phyloP scores from a whole-genome alignment of 1,284 basidiomycete species.

The Trichosporon asahii region DNA sequence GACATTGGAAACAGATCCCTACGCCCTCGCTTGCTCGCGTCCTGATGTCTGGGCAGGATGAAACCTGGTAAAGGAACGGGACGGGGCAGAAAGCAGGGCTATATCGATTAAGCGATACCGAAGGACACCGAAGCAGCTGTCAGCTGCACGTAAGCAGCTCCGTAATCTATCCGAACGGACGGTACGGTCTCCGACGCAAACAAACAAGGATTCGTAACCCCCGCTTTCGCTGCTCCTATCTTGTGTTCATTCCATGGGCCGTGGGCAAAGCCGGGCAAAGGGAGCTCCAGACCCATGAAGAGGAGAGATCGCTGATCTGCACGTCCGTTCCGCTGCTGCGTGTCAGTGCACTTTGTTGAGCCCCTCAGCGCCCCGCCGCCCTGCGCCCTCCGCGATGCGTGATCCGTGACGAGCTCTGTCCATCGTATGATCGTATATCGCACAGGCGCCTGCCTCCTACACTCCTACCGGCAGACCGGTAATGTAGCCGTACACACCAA shows the following conservation, averaged over 20 bases:
- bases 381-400: background rate
- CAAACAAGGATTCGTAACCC: background rate
- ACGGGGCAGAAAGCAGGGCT: background rate
- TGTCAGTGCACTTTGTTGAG: background rate
- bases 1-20: background rate
- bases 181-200: background rate
- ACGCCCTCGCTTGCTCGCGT: background rate
- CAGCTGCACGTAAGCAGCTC: background rate
- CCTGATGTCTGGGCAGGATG: background rate
- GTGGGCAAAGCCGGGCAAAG: too few relatives aligned
- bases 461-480: background rate
- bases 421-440: background rate
- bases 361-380: background rate
- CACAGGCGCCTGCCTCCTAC: background rate
- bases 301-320: background rate
- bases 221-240: background rate
- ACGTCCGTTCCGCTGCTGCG: background rate
- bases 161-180: background rate
- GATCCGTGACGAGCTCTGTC: background rate
- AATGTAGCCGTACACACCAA: background rate
- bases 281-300: background rate
- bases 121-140: background rate
- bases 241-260: background rate
- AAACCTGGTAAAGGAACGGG: background rate
- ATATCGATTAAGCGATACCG: background rate